Evolutionary conservation across 306 rosid genomes (phyloP), one percentile per base, ranked within the genome.

Genomic region (Medicago lupulina): DNA sequence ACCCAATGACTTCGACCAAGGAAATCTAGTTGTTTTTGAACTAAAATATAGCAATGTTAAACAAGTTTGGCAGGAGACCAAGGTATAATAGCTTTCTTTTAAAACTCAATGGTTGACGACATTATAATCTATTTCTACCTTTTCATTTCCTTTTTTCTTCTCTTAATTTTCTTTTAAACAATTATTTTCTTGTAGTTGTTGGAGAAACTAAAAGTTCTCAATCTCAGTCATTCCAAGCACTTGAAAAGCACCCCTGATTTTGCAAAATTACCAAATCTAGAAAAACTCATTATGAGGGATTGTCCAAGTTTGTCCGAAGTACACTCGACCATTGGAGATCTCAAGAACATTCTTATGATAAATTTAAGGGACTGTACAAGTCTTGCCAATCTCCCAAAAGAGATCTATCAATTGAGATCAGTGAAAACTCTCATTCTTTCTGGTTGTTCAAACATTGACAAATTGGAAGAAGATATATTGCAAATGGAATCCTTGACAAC

Each of bases 31-130:
- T 80, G 85, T 70, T 4, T 13, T 84, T 8, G 76, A 70, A 15
- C 9, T 87, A 23, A 62, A 64, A 66, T 2, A 54, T 6, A 87
- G 89, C 74, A 70, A 43, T 3, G 78, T 89, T 13, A 54, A 5
- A 55, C n/a, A 2, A 38, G 43, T 83, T 7, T 85, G 84, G 88
- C 60, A 81, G 79, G 67, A 69, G 46, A 14, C 84, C 9, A 17
- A 34, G 86, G 88, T 53, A 53, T 53, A 53, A 17, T n/a, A 53
- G 4, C 34, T 12, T 86, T 17, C 59, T 17, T 53, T 9, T 53
- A 23, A 28, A 60, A 28, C n/a, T 8, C 47, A 54, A 66, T 21
- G 23, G 23, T 21, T 21, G 23, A 21, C 1, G 23, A 21, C 23
- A 21, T 21, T 21, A 21, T 21, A 21, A 21, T 21, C 23, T 21